Conservation (phyloP, 805 yeast species). For the Saturnispora diversa region DNA sequence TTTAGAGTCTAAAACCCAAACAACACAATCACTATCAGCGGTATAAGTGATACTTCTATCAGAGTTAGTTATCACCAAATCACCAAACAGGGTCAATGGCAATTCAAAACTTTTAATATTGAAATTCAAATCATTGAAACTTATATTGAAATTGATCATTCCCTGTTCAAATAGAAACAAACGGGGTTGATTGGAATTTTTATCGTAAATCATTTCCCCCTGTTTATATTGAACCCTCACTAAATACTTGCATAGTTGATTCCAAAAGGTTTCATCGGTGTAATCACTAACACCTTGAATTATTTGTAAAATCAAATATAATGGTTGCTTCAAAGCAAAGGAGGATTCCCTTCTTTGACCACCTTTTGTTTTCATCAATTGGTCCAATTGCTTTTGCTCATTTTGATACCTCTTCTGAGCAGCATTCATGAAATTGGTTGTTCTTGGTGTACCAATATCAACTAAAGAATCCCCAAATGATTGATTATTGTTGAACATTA, state of each 20-base stretch:
- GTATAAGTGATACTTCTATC: conserved; percentile 35
- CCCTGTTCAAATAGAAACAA: conserved; percentile 48
- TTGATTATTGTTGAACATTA: conserved; percentile 11
- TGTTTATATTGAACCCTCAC: conserved; percentile 24
- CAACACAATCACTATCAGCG: conserved; percentile 42
- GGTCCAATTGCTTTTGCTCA: conserved; percentile 28
- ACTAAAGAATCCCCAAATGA: too few species aligned
- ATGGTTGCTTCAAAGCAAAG: conserved; percentile 32
- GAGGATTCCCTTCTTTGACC: conserved; percentile 10
- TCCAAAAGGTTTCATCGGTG: conserved; percentile 53
- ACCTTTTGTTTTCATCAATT: conserved; percentile 14
- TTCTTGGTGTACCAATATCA: conserved; percentile 43
- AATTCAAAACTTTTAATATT: conserved; percentile 36
- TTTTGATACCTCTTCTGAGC: conserved; percentile 36
- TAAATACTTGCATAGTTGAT: conserved; percentile 49
- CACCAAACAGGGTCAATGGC: conserved; percentile 73
- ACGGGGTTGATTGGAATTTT: conserved; percentile 38
- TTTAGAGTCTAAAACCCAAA: conserved; percentile 57
- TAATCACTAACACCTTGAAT: conserved; percentile 49
- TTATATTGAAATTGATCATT: conserved; percentile 41
- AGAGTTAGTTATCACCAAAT: conserved; percentile 33
- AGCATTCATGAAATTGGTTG: conserved; percentile 44
- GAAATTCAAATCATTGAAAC: conserved; percentile 32
- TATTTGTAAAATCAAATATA: conserved; percentile 56
- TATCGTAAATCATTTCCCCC: conserved; percentile 40